Base-by-base conservation (phyloP, 2,329 filamentous ascomycete genomes). In the Neonectria hederae region DNA sequence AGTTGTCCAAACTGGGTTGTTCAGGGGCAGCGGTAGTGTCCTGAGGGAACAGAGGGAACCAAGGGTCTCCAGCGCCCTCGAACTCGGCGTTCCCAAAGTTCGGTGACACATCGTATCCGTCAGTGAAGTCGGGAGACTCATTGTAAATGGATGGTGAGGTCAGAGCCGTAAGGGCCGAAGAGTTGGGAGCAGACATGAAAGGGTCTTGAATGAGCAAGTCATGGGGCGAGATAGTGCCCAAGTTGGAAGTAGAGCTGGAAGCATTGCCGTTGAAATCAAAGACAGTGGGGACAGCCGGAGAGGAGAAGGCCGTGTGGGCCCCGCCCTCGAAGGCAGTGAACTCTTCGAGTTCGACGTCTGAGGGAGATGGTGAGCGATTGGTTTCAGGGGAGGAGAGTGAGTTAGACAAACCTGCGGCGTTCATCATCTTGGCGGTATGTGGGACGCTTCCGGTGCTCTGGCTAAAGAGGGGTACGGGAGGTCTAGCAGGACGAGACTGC, bases 111-210 rank as follows among this genome's bases (percentile, higher is more conserved):
- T 96, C 89, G 73, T 89, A 93, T 76, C 85, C 86, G 72, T 92
- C 90, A 74, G 65, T 62, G 35, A 90, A 89, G 63, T 89, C 90
- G 11, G 93, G 93, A 56, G 93, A 97, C 73, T 90, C 92, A 75
- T 92, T 87, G 74, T 89, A 90, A 62, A 89, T 84, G n/a, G 91
- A 92, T 48, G 94, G 94, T 65, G 94, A 96, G 62, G 93, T 97
- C 79, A 97, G 76, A 68, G 93, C 89, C 38, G 94, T 97, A 76
- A 96, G 89, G 35, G 92, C 89, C 51, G 90, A 86, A 2, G 94
- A 97, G 75, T 92, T 92, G 30, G 94, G 94, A 40, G 93, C 89
- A 66, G 93, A 97, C 76, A 88, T 83, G 74, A 89, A 88, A 63
- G 86, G 83, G 74, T 92, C 88, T 70, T 89, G 87, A 72, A 94